Evolutionary conservation across 352 stramenopile genomes (phyloP), one percentile per base, ranked within the genome.

Genomic region (Phytophthora idaei): DNA sequence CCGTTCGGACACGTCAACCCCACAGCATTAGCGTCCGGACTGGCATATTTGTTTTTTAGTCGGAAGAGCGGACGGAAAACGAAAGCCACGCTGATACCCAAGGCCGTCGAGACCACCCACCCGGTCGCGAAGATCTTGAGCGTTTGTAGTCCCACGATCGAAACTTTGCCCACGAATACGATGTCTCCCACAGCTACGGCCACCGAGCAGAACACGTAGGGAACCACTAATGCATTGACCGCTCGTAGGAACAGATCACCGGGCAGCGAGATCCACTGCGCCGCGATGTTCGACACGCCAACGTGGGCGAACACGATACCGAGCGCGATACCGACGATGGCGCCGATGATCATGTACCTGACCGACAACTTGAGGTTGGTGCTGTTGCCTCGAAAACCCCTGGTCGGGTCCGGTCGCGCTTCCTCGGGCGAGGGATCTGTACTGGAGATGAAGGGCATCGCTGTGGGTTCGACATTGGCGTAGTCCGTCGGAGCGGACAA

Each of bases 121-220:
- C 85, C 77, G 21, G 80, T 67, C 2, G 67, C 51, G 51, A 93
- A 92, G 52, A 92, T 80, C 37, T 74, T 73, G 34, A 90, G 59
- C 9, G 87, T 95, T 61, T 90, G 79, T 6, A 81, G 53, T 8
- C 83, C 84, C 14, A 95, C 71, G 17, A 90, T 70, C 3, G 80
- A 90, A 0, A 90, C 77, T 64, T 92, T 92, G 39, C 85, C 85
- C 3, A 92, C 79, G 39, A 85, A 87, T 36, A 95, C 75, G 34
- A 92, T 88, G 61, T 93, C 87, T 0, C 81, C 83, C 11, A 93
- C 84, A 25, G 84, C 84, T 8, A 95, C 83, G 0, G 85, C 81
- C 12, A 95, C 85, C 0, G 83, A 84, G 54, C 82, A 93, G 71
- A 95, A 95, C 2, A 93, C 84, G 57, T 93, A 89, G 17, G 87